Percentiles rank a stretch among this genome's conserved stretches.
phyloP scores from a whole-genome alignment of 306 rosid genomes.

The Prunus padus region DNA sequence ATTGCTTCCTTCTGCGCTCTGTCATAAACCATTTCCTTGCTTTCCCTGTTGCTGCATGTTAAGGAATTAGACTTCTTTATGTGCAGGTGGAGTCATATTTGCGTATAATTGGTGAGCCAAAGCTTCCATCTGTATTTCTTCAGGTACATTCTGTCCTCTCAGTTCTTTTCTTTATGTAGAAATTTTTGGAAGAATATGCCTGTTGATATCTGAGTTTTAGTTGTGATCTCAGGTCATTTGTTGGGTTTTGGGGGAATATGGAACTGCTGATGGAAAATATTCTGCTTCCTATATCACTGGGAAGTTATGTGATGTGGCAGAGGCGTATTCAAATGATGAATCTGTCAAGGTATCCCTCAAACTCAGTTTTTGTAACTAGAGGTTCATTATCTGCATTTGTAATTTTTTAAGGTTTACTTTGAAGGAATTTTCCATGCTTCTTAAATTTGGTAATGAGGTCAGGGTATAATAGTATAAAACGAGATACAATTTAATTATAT shows the following conservation, averaged over 20 bases:
- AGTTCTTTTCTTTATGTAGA: not conserved
- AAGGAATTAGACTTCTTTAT: not conserved
- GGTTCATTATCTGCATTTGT: not conserved
- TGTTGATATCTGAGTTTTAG: slow-evolving; percentile 25
- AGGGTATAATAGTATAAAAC: not conserved
- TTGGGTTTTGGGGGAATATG: slow-evolving; percentile 98
- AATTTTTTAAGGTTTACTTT: not conserved
- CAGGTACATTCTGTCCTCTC: slow-evolving; percentile 53
- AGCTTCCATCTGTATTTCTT: slow-evolving; percentile 91
- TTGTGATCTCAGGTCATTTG: slow-evolving; percentile 83
- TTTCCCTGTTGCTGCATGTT: not conserved
- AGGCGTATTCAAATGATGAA: slow-evolving; percentile 91
- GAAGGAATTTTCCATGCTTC: not conserved
- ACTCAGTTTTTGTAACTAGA: not conserved
- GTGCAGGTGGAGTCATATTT: slow-evolving; percentile 87
- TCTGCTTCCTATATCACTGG: slow-evolving; percentile 77
- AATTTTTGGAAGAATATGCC: slow-evolving; percentile 12
- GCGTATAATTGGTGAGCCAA: slow-evolving; percentile 79
- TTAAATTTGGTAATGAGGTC: not conserved
- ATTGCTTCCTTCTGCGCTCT: not conserved
- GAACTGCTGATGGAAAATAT: slow-evolving; percentile 84
- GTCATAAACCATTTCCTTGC: not conserved
- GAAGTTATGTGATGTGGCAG: slow-evolving; percentile 90
- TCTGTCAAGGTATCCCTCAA: slow-evolving; percentile 66
- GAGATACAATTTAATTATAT: not conserved